Evolutionary conservation across 768 basidiomycete genomes (phyloP).

Genomic region (Phaeolepiota aurea): DNA sequence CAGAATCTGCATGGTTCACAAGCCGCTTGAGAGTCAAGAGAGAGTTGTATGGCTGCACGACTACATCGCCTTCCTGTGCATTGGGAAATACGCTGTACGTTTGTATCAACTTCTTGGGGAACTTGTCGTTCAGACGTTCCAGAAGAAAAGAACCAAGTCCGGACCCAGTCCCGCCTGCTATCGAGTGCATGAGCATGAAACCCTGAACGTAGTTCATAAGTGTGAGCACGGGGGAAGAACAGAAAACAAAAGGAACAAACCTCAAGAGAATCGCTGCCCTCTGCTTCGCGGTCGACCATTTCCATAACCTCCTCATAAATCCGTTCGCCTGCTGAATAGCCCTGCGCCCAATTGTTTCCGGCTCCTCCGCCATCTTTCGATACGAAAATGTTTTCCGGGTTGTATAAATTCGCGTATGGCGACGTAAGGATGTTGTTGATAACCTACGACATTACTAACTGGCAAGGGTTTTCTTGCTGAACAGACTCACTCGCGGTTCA

Average conservation of each 20-base stretch:
- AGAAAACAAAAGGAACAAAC: slow-evolving; percentile 29
- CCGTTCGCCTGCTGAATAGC: slow-evolving; percentile 82
- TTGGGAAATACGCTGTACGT: slow-evolving; percentile 99
- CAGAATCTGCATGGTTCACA: slow-evolving; percentile 93
- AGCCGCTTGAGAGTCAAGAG: slow-evolving; percentile 88
- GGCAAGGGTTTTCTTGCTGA: slow-evolving; percentile 1
- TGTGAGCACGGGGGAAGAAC: not conserved
- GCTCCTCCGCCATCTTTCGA: slow-evolving; percentile 98
- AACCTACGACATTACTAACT: slow-evolving; percentile 46
- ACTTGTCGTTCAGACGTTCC: slow-evolving; percentile 93
- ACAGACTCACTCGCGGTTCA: slow-evolving; percentile 76
- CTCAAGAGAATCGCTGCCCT: slow-evolving; percentile 95
- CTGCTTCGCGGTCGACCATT: slow-evolving; percentile 97
- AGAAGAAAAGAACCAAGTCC: slow-evolving; percentile 97
- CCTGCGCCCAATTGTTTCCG: slow-evolving; percentile 98
- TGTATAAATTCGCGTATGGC: slow-evolving; percentile 86
- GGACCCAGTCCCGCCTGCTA: slow-evolving; percentile 97
- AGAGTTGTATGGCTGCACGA: slow-evolving; percentile 98
- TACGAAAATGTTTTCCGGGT: slow-evolving; percentile 95
- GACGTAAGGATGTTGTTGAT: slow-evolving; percentile 92
- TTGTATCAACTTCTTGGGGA: slow-evolving; percentile 98
- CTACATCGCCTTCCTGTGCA: slow-evolving; percentile 88
- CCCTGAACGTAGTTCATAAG: slow-evolving; percentile 45
- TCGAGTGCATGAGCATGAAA: slow-evolving; percentile 98
- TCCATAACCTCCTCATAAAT: slow-evolving; percentile 97